Evolutionary conservation across 768 basidiomycete species (phyloP).

Genomic region (Dacryopinax spathularia): DNA sequence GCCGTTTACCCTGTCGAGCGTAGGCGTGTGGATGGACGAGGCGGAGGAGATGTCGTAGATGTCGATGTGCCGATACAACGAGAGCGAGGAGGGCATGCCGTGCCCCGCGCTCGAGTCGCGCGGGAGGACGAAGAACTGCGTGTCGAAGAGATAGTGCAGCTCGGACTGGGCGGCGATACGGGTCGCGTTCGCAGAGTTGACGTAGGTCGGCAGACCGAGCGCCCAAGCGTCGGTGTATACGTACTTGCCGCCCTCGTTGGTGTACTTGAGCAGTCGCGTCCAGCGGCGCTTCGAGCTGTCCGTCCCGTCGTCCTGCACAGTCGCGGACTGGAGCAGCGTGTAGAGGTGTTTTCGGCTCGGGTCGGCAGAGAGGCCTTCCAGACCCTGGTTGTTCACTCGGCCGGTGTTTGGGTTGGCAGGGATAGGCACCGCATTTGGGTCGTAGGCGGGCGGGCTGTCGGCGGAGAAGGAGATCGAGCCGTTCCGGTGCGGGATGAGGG

Average conservation of each 20-base stretch:
- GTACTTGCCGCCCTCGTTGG: background rate
- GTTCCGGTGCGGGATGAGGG: conserved; percentile 32
- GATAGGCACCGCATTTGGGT: conserved; percentile 41
- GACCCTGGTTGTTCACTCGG: conserved; percentile 44
- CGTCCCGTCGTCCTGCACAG: conserved; percentile 47
- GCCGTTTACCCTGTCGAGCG: conserved; percentile 39
- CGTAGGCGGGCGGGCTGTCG: conserved; percentile 33
- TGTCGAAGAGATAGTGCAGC: conserved; percentile 38
- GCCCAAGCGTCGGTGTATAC: background rate
- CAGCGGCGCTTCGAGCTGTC: conserved; percentile 33
- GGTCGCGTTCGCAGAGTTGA: conserved; percentile 37
- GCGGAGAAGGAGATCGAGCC: conserved; percentile 45
- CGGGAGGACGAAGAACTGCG: conserved; percentile 44
- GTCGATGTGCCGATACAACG: conserved; percentile 28
- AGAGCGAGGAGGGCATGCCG: background rate
- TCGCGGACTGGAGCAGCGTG: conserved; percentile 47
- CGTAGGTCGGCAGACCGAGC: conserved; percentile 24
- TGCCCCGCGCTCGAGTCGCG: conserved; percentile 27
- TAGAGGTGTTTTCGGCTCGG: conserved; percentile 37
- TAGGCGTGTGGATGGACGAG: conserved; percentile 45
- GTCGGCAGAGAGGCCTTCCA: conserved; percentile 46
- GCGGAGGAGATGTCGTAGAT: conserved; percentile 43
- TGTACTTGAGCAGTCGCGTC: conserved; percentile 35
- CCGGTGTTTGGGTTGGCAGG: conserved; percentile 37
- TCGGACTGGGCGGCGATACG: conserved; percentile 37